Evolutionary conservation across 805 yeast genomes (phyloP), one percentile per base, ranked within the genome.

Genomic region (Pichia rugopelliculosa): DNA sequence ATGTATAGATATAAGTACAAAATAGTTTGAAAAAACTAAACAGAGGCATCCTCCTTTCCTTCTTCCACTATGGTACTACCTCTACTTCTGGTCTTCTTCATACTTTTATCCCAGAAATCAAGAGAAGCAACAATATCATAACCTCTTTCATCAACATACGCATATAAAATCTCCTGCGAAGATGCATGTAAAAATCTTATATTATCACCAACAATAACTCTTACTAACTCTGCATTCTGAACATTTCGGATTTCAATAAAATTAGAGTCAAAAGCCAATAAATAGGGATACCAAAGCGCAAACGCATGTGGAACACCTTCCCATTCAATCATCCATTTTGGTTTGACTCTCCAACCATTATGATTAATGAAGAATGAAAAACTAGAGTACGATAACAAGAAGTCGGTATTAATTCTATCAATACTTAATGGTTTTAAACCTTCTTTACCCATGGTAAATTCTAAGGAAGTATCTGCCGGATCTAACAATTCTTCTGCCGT

Each of bases 381-480:
- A 61, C 89, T 96, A 5, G 95, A 80, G 63, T 91, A 93, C 62
- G 90, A 84, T 54, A 93, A 75, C 58, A 93, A 69, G 62, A 91
- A 93, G 68, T 90, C 93, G 46, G 83, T 80, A 49, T 91, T 93
- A 49, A 93, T 80, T 52, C 96, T 77, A 63, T 91, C 95, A 50
- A 93, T 88, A 5, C 95, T 89, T 64, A 89, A 77, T 18, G 99
- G 99, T 59, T 87, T 86, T 2, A 53, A 36, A 2, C 81, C 79
- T 64, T 88, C 96, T 50, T 84, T 73, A 51, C 79, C 86, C 49
- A 80, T 87, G 13, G 93, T 97, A 70, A 93, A 93, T 60, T 93
- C 99, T 46, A 93, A 73, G 18, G 97, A 88, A 0, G 98, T 95
- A 61, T 93, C 99, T 0, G 98, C 99, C n/a, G 96, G 96, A 68